Evolutionary conservation across 1,139 yeast genomes (phyloP).

Genomic region (Zygotorulaspora mrakii): DNA sequence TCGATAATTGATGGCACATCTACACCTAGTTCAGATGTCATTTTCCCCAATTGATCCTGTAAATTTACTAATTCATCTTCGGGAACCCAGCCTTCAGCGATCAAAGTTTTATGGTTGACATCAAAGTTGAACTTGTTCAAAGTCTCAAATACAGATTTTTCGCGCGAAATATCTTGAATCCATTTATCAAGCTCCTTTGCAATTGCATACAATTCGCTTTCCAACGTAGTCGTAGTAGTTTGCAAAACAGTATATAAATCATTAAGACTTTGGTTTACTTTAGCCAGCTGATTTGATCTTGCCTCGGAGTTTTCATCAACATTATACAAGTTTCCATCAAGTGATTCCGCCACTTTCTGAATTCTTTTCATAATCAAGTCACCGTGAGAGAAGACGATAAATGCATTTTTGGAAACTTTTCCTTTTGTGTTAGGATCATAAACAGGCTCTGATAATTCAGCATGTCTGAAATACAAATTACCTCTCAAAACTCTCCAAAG

Average conservation of each 20-base stretch:
- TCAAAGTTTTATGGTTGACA: constrained; percentile 75
- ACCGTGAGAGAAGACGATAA: constrained; percentile 88
- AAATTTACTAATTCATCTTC: constrained; percentile 47
- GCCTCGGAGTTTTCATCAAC: constrained; percentile 56
- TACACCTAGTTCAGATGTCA: constrained; percentile 49
- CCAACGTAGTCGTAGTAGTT: constrained; percentile 65
- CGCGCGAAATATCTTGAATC: constrained; percentile 64
- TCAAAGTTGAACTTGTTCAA: constrained; percentile 83
- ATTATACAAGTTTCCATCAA: constrained; percentile 74
- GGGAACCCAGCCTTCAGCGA: constrained; percentile 99
- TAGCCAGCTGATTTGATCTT: constrained; percentile 56
- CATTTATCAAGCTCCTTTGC: constrained; percentile 68
- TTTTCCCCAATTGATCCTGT: constrained; percentile 54
- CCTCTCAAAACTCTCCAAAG: constrained; percentile 94
- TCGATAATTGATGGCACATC: constrained; percentile 68
- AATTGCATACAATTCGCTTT: constrained; percentile 71
- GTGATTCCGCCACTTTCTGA: constrained; percentile 70
- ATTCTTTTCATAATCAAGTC: constrained; percentile 63
- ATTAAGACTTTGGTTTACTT: constrained; percentile 54
- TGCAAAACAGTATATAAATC: constrained; percentile 69
- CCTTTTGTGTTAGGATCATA: constrained; percentile 49
- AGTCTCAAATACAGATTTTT: constrained; percentile 68
- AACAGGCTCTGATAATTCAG: constrained; percentile 60
- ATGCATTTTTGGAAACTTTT: constrained; percentile 61
- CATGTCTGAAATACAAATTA: constrained; percentile 70